These are phyloP conservation scores for Ophiocordyceps camponoti-floridani DNA, from an alignment of 2,329 filamentous ascomycete genomes.

Conservation along the genomic window DNA sequence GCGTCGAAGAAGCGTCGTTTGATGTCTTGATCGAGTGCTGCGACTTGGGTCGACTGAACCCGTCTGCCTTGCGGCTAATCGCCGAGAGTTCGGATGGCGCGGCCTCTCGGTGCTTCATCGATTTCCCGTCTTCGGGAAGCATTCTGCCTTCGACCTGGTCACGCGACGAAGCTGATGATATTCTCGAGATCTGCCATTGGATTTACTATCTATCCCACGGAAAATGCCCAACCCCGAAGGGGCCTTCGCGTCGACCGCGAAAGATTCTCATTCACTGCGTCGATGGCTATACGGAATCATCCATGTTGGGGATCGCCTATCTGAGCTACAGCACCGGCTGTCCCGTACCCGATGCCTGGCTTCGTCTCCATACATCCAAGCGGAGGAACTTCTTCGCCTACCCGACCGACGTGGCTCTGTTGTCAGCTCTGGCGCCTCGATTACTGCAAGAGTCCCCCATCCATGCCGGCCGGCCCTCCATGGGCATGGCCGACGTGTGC, in stretches of 20 bases:
- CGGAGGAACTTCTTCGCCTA: slow-evolving; percentile 94
- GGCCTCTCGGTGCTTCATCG: slow-evolving; percentile 19
- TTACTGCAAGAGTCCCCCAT: slow-evolving; percentile 55
- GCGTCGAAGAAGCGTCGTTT: slow-evolving; percentile 42
- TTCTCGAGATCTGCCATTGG: slow-evolving; percentile 79
- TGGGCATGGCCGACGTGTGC: slow-evolving; percentile 33
- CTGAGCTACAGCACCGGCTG: slow-evolving; percentile 79
- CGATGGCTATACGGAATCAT: slow-evolving; percentile 92
- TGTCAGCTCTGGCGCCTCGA: slow-evolving; percentile 60
- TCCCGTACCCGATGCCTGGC: slow-evolving; percentile 71
- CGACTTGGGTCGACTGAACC: slow-evolving; percentile 64
- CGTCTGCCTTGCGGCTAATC: slow-evolving; percentile 44
- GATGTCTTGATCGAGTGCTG: slow-evolving; percentile 81
- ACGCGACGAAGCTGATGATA: slow-evolving; percentile 63
- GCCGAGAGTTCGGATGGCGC: slow-evolving; percentile 34
- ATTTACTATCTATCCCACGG: slow-evolving; percentile 71
- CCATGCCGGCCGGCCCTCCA: slow-evolving; percentile 26
- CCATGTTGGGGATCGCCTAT: slow-evolving; percentile 77
- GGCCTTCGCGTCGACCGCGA: slow-evolving; percentile 22
- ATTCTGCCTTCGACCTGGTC: slow-evolving; percentile 74
- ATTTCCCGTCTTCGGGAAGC: slow-evolving; percentile 91
- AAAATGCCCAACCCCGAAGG: slow-evolving; percentile 21
- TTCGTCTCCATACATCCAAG: slow-evolving; percentile 63
- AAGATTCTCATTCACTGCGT: slow-evolving; percentile 83
- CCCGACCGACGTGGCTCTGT: slow-evolving; percentile 67